These are phyloP conservation scores for Boletus tylopilopsis DNA, from an alignment of 768 basidiomycete species.

Conservation along the genomic window DNA sequence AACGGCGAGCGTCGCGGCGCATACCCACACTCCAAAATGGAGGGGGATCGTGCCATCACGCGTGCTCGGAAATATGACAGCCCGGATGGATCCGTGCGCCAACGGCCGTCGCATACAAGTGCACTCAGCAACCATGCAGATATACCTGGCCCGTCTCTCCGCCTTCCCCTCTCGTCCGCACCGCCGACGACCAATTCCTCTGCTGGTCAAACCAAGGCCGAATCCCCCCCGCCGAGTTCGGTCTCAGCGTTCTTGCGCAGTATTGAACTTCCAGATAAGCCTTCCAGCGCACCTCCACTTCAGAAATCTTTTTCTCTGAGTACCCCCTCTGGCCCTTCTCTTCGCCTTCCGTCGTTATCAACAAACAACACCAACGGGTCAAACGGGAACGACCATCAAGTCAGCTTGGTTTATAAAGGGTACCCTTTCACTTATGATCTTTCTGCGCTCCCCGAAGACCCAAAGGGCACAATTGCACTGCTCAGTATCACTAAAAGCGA, in stretches of 20 bases:
- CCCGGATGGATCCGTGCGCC: constrained; percentile 2
- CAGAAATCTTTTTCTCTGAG: constrained; percentile 10
- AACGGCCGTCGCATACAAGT: constrained; percentile 3
- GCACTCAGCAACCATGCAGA: constrained; percentile 10
- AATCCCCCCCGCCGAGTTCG: constrained; percentile 11
- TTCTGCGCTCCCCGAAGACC: constrained; percentile 28
- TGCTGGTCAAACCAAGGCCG: not conserved
- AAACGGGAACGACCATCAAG: constrained; percentile 10
- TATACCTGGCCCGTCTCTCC: constrained; percentile 9
- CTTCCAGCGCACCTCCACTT: constrained; percentile 5
- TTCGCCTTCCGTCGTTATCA: constrained; percentile 12
- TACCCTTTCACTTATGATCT: constrained; percentile 29
- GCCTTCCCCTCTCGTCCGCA: constrained; percentile 12
- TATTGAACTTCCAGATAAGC: constrained; percentile 22
- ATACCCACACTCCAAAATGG: not conserved
- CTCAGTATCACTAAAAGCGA: constrained; percentile 27
- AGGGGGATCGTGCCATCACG: constrained; percentile 3
- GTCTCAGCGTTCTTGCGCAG: constrained; percentile 26
- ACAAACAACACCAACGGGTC: not conserved
- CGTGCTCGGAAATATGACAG: constrained; percentile 4
- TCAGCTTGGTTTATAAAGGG: constrained; percentile 27
- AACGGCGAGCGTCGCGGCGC: constrained; percentile 5
- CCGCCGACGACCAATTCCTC: not conserved
- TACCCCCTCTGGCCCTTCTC: constrained; percentile 7
- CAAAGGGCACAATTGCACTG: constrained; percentile 23